These are phyloP conservation scores for Plectosphaerella cucumerina DNA, from an alignment of 2,329 filamentous ascomycete species.

Conservation along the genomic window DNA sequence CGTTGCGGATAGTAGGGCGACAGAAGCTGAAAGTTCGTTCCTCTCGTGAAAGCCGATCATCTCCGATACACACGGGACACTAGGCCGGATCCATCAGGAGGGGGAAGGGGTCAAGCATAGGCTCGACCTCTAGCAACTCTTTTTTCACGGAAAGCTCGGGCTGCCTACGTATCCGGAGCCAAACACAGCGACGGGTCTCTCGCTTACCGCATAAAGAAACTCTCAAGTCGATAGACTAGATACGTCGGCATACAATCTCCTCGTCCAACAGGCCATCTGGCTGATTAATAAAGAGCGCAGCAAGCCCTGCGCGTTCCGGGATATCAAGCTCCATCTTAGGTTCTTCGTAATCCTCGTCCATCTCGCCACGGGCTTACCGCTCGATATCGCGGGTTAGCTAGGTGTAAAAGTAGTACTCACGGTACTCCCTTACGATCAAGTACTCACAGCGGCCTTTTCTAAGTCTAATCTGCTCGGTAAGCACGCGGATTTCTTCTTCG, in stretches of 20 bases:
- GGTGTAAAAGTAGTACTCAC: constrained; percentile 22
- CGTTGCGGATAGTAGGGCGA: constrained; percentile 13
- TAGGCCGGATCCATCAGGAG: constrained; percentile 14
- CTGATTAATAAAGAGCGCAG: constrained; percentile 14
- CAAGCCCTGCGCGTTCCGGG: constrained; percentile 12
- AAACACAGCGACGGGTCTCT: constrained; percentile 13
- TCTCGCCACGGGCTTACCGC: constrained; percentile 13
- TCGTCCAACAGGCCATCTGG: constrained; percentile 9
- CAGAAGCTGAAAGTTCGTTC: constrained; percentile 13
- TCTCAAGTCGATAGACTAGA: constrained; percentile 15
- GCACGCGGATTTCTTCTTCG: constrained; percentile 17
- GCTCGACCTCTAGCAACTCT: constrained; percentile 1
- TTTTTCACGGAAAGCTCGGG: constrained; percentile 1
- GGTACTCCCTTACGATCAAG: constrained; percentile 12
- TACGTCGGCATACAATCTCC: constrained; percentile 9
- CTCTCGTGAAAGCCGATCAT: constrained; percentile 9
- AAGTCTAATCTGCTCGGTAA: constrained; percentile 16
- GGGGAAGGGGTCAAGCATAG: constrained; percentile 9
- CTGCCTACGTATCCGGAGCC: background rate
- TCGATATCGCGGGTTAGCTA: constrained; percentile 22
- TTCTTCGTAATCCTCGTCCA: constrained; percentile 15
- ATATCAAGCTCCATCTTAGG: constrained; percentile 14
- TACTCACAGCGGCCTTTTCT: constrained; percentile 14
- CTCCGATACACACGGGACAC: constrained; percentile 14
- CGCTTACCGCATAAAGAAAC: constrained; percentile 16